Evolutionary conservation across 129 eudicot genomes (phyloP), one percentile per base, ranked within the genome.

Genomic region (Daucus carota): DNA sequence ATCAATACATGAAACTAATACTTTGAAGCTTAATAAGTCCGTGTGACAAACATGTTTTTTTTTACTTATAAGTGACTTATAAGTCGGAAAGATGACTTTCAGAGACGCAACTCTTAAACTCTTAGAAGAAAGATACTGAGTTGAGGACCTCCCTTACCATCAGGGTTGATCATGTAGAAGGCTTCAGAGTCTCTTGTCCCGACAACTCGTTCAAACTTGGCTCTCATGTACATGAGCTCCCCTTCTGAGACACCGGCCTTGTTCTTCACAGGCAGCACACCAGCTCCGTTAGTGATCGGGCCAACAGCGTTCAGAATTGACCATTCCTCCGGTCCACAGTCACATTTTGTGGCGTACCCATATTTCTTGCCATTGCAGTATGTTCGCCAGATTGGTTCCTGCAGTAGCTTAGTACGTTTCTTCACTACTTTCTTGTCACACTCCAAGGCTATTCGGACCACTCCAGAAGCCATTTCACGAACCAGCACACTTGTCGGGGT

Each of bases 301-400:
- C 96, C 97, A 0, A 92, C 82, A 3, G 92, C 77, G 22, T 86
- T 85, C 48, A 92, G 74, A 32, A 92, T 85, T 73, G 85, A 83
- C 97, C 92, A 85, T 79, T 92, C 97, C 14, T 89, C 89, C 3
- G 77, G 77, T 73, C 97, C 96, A 78, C 92, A 89, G 28, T 89
- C 92, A 20, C 92, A 81, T 63, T 83, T 87, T 86, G 83, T 82
- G 1, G 92, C 92, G 60, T 85, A 92, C 5, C 96, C 96, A 74
- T 89, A 89, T 74, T 92, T 92, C 86, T 89, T 92, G 20, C 97
- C 97, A 36, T 92, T 92, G 70, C 96, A 89, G 65, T 87, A 89
- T 17, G 96, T 88, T 84, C 98, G 87, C 98, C 98, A 93, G 13
- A 88, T 32, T 14, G 96, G 96, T 85, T 93, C 98, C 47, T 93